These are phyloP conservation scores for Coemansia sp. DNA, from an alignment of 192 early-diverging fungal genomes.

Conservation along the genomic window DNA sequence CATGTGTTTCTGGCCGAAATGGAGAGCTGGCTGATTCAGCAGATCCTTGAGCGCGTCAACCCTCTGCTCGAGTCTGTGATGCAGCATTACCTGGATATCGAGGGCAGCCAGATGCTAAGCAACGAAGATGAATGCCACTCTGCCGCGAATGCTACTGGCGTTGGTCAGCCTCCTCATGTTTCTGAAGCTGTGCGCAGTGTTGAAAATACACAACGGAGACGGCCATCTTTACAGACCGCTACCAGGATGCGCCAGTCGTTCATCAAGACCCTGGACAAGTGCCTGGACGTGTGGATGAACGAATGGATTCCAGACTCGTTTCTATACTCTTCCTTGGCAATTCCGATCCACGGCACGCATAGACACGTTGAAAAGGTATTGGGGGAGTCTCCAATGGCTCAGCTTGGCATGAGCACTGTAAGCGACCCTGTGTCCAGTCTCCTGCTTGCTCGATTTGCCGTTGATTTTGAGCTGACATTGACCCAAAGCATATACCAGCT, in stretches of 20 bases:
- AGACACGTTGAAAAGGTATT: slow-evolving; percentile 17
- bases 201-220: background rate
- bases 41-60: slow-evolving; percentile 45
- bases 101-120: slow-evolving; percentile 40
- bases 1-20: slow-evolving; percentile 52
- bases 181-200: no score
- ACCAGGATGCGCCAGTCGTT: slow-evolving; percentile 38
- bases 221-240: slow-evolving; percentile 23
- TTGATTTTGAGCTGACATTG: slow-evolving; percentile 52
- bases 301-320: slow-evolving; percentile 42
- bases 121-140: slow-evolving; percentile 8
- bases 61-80: slow-evolving; percentile 46
- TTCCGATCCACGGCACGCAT: slow-evolving; percentile 21
- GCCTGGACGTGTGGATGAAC: slow-evolving; percentile 46
- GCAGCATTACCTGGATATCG: slow-evolving; percentile 50
- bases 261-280: slow-evolving; percentile 31
- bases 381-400: slow-evolving; percentile 22
- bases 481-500: slow-evolving; percentile 54
- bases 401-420: slow-evolving; percentile 28
- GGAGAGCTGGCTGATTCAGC: slow-evolving; percentile 56
- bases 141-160: no score
- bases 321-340: slow-evolving; percentile 27
- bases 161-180: no score
- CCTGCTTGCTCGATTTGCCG: slow-evolving; percentile 42
- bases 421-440: slow-evolving; percentile 46